Evolutionary conservation across 306 rosid genomes (phyloP), one percentile per base, ranked within the genome.

Genomic region (Vigna trinervia): DNA sequence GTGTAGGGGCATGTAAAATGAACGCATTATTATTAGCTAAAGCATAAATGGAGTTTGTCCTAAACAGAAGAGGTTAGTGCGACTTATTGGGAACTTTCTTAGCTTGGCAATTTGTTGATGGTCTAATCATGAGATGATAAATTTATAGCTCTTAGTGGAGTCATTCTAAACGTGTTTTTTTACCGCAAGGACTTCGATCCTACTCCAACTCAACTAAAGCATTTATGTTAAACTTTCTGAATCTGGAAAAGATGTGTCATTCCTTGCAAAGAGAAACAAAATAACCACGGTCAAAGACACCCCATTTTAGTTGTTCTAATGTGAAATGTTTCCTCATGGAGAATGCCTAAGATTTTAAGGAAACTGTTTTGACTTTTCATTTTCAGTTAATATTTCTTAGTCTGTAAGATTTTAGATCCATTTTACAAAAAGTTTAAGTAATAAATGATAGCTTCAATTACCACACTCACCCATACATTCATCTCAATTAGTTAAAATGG

Each of bases 41-140:
- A 43, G 58, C 80, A 2, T 15, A 38, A 20, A 30, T 23, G 45
- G 82, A 80, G 20, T 58, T 77, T 59, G 83, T 43, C 58, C 51
- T 67, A 65, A 58, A 72, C 46, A 41, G 48, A 77, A 60, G 1
- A 6, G 52, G 65, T 48, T 69, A 74, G 80, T 45, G 74, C 22
- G 22, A 53, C 75, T 77, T 22, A 26, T 59, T 22, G 78, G 76
- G 53, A 67, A 73, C 74, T 80, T 77, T 73, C 61, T 72, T 45
- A 1, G 30, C 12, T 69, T 38, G 50, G 41, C 65, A 69, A 84
- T 30, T 63, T 74, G 83, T 62, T 69, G 69, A 53, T 17, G 81
- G 86, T 85, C 76, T 56, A 56, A 78, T 85, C 75, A 39, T 47
- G 34, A 45, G 45, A 45, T 60, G 77, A 53, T 48, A 62, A 46